Base-by-base conservation (phyloP, 148 eudicot genomes). In the Fallopia convolvulus region DNA sequence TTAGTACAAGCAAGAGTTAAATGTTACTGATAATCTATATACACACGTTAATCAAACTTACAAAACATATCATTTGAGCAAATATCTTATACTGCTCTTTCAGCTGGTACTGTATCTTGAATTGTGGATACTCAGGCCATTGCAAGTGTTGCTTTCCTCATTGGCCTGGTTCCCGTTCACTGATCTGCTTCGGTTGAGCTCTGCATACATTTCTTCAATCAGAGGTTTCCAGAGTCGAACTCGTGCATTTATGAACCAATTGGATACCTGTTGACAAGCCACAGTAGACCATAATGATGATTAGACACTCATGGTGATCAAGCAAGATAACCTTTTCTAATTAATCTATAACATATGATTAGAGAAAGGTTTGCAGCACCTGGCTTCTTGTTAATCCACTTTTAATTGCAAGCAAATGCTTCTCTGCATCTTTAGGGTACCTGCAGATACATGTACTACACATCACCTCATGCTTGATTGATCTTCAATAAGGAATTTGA, bases 181-280 rank as follows among this genome's bases (percentile, higher is more conserved):
- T 36, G 72, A 21, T 68, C 72, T 68, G 72, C 88, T 85, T 36
- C 86, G 83, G 74, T 87, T 86, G 79, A 93, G 83, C 82, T 91
- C 98, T 0, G 87, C 74, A 42, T 91, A 90, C 98, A 93, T 93
- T 81, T 93, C 94, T 82, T 93, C 98, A 15, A 93, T 92, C 89
- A 93, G 81, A 7, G 98, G 98, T 12, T 91, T 93, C 98, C 98
- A 93, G 14, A 93, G 90, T 8, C 98, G 97, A 86, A 93, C 98
- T 42, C 98, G 90, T 13, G 98, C 98, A 71, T 93, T 93, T 81
- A 93, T 93, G 49, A 93, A 93, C 98, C 98, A 93, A 79, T 93
- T 93, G 13, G 98, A 93, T 8, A 93, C 98, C 98, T 93, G 84
- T 39, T 85, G 10, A 74, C 50, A 73, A 61, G 60, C 76, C 65